Percentiles rank a stretch among this genome's conserved stretches.
Conservation (phyloP, 129 eudicot genomes). For the Heracleum sosnowskyi region DNA sequence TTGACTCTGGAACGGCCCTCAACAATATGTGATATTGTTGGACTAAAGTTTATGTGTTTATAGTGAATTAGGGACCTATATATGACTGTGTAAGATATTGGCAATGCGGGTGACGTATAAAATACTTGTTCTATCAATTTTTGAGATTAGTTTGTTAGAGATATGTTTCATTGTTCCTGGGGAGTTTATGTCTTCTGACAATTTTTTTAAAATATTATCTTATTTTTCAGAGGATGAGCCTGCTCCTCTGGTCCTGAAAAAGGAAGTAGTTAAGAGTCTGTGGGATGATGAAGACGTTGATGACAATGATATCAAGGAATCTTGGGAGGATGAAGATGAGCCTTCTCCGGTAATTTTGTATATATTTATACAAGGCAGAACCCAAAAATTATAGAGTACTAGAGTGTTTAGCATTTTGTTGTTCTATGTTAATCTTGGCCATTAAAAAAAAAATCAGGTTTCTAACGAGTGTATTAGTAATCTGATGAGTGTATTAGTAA, state of each 20-base stretch:
- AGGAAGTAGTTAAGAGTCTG: conserved; percentile 44
- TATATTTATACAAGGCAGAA: background rate
- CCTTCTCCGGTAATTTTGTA: conserved; percentile 45
- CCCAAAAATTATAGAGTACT: background rate
- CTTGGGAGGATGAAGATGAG: conserved; percentile 98
- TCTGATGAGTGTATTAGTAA: background rate
- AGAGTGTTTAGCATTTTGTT: background rate
- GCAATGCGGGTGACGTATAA: background rate
- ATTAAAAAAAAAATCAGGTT: no score
- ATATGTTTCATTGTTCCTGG: background rate
- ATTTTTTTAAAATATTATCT: background rate
- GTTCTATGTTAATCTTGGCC: background rate
- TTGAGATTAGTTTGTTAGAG: background rate
- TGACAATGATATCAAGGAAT: conserved; percentile 76
- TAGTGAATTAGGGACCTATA: background rate
- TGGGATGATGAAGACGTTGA: conserved; percentile 98
- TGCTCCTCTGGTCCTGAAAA: conserved; percentile 48
- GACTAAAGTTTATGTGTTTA: background rate
- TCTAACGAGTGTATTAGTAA: background rate
- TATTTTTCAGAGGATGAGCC: conserved; percentile 71
- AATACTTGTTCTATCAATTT: background rate
- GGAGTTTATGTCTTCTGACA: background rate
- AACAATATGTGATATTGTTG: background rate
- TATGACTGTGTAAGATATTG: background rate
- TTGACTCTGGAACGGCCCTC: background rate